Evolutionary conservation across 805 yeast species (phyloP).

Genomic region (Ascoidea tarda): DNA sequence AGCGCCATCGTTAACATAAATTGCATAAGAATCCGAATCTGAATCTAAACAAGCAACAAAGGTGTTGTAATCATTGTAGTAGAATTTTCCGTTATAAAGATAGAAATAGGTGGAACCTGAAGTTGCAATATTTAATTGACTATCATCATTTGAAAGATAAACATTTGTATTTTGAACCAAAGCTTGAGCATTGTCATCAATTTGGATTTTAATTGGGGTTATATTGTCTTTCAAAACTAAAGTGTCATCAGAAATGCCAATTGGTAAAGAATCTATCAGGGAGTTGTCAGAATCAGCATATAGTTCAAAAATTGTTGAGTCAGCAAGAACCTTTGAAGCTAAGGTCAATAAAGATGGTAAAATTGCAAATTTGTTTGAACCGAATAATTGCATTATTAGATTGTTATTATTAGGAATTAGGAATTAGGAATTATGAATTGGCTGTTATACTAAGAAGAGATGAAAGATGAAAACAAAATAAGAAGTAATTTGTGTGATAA

Average conservation of each 20-base stretch:
- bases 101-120: constrained; percentile 5
- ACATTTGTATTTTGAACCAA: not conserved
- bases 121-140: constrained; percentile 1
- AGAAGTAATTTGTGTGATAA: too few relatives aligned
- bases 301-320: not conserved
- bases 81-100: constrained; percentile 3
- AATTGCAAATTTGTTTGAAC: too few relatives aligned
- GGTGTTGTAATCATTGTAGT: constrained; percentile 6
- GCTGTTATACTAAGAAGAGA: too few relatives aligned
- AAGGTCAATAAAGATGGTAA: not conserved
- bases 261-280: too few relatives aligned
- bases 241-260: not conserved
- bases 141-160: constrained; percentile 4
- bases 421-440: too few relatives aligned
- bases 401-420: too few relatives aligned
- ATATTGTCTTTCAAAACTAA: not conserved
- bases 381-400: too few relatives aligned
- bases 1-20: constrained; percentile 6
- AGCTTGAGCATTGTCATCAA: constrained; percentile 6
- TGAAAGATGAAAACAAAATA: too few relatives aligned
- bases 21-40: not conserved
- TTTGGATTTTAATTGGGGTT: constrained; percentile 2
- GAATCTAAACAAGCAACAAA: constrained; percentile 5
- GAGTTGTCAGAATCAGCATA: not conserved
- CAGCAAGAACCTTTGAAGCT: not conserved